Evolutionary conservation across 805 yeast species (phyloP).

Genomic region (Kodamaea nitidulidarum): DNA sequence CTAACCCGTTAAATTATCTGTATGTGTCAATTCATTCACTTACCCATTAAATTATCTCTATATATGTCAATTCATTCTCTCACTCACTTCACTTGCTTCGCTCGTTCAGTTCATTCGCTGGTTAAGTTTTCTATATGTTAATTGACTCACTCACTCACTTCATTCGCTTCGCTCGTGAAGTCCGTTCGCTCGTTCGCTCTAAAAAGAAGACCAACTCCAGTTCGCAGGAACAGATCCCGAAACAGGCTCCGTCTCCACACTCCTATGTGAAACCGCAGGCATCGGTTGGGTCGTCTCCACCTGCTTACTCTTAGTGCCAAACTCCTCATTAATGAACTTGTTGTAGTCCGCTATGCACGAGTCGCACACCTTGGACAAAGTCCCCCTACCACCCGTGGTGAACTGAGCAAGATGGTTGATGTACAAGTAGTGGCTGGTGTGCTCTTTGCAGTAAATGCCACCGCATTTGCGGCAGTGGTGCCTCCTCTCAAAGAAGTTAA

Average conservation of each 20-base stretch:
- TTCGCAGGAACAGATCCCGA: slow-evolving; percentile 62
- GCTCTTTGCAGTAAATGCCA: slow-evolving; percentile 70
- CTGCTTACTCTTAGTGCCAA: slow-evolving; percentile 23
- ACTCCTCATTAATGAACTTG: slow-evolving; percentile 40
- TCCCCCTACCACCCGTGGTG: slow-evolving; percentile 64
- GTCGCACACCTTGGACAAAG: slow-evolving; percentile 67
- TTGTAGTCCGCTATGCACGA: slow-evolving; percentile 61
- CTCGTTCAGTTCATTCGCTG: too few relatives aligned
- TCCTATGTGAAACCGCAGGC: slow-evolving; percentile 2
- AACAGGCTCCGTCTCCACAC: slow-evolving; percentile 33
- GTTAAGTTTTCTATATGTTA: too few relatives aligned
- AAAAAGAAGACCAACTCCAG: slow-evolving; percentile 79
- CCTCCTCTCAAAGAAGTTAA: slow-evolving; percentile 73
- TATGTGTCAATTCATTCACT: too few relatives aligned
- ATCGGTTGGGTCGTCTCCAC: background rate
- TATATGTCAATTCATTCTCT: too few relatives aligned
- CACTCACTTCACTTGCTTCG: too few relatives aligned
- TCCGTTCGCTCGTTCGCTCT: too few relatives aligned
- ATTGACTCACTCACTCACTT: background rate
- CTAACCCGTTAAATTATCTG: too few relatives aligned
- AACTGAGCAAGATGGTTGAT: slow-evolving; percentile 58
- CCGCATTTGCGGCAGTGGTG: slow-evolving; percentile 89
- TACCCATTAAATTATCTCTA: too few relatives aligned
- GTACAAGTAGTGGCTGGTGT: slow-evolving; percentile 54
- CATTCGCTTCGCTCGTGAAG: background rate